Percentiles rank a stretch among this genome's conserved stretches.
Evolutionary conservation across 352 stramenopile genomes (phyloP).

Genomic region (Halophytophthora batemanensis): DNA sequence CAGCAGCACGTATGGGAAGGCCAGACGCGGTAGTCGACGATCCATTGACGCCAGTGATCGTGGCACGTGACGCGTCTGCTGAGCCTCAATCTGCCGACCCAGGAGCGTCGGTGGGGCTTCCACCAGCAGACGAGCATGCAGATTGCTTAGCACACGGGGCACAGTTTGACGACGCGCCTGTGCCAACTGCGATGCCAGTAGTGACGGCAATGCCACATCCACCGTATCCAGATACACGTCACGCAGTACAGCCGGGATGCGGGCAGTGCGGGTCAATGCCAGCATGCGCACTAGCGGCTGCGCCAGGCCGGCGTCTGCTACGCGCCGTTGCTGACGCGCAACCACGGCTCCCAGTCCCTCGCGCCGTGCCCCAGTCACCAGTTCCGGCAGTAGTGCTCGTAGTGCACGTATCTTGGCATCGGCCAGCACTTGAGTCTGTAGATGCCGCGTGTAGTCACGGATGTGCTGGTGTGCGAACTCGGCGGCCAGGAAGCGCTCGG

Average conservation of each 20-base stretch:
- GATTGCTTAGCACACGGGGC: constrained; percentile 55
- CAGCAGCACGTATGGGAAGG: constrained; percentile 59
- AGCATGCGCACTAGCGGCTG: constrained; percentile 43
- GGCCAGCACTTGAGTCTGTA: constrained; percentile 51
- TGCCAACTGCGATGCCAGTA: constrained; percentile 18
- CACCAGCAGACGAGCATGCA: constrained; percentile 42
- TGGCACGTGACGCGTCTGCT: constrained; percentile 44
- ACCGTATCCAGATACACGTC: constrained; percentile 67
- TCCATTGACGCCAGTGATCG: constrained; percentile 42
- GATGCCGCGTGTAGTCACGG: constrained; percentile 31
- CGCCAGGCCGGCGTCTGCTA: constrained; percentile 47
- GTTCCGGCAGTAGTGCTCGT: constrained; percentile 36
- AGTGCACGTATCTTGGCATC: constrained; percentile 54
- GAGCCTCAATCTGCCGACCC: constrained; percentile 30
- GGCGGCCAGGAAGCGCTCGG: constrained; percentile 56
- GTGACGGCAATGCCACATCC: constrained; percentile 36
- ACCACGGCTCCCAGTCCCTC: constrained; percentile 46
- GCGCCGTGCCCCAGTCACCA: constrained; percentile 25
- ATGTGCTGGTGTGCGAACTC: constrained; percentile 60
- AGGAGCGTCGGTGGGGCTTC: constrained; percentile 51
- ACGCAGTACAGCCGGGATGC: constrained; percentile 55
- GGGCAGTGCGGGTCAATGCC: constrained; percentile 45
- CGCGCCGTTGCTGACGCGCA: constrained; percentile 31
- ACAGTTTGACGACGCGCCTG: constrained; percentile 37
- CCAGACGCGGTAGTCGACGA: constrained; percentile 39